Conservation (phyloP, 1,284 basidiomycete genomes). For the Peniophora sp. region DNA sequence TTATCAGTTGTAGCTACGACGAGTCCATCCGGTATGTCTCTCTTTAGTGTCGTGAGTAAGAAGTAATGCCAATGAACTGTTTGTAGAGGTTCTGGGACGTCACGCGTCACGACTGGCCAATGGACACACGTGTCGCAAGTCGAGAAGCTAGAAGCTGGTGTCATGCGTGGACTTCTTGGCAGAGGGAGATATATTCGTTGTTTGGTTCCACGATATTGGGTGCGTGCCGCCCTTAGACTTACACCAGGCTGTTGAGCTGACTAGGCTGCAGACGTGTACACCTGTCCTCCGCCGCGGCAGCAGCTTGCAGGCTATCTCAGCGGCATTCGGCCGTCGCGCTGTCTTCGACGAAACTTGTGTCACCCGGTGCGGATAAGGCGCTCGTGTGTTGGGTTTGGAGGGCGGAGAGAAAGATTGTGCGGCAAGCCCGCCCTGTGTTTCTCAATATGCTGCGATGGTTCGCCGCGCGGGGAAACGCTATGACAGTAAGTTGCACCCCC, state of each 20-base stretch:
- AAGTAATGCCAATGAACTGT: too few relatives aligned
- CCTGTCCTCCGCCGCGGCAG: constrained; percentile 73
- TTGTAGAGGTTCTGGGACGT: constrained; percentile 85
- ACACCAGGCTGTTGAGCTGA: constrained; percentile 5
- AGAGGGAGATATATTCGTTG: constrained; percentile 83
- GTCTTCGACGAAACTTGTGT: constrained; percentile 80
- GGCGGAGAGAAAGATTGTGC: constrained; percentile 77
- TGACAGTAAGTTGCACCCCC: constrained; percentile 60
- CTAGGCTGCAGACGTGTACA: constrained; percentile 60
- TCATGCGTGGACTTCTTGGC: constrained; percentile 85
- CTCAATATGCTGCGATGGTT: constrained; percentile 91
- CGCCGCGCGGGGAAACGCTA: constrained; percentile 81
- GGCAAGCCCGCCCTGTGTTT: constrained; percentile 61
- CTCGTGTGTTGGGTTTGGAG: constrained; percentile 92
- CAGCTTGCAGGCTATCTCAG: constrained; percentile 78
- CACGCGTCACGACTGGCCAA: constrained; percentile 66
- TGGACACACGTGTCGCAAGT: constrained; percentile 75
- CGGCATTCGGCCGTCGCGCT: constrained; percentile 84
- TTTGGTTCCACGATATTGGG: constrained; percentile 90
- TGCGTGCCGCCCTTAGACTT: constrained; percentile 29
- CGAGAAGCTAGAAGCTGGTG: constrained; percentile 82
- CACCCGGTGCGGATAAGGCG: constrained; percentile 82
- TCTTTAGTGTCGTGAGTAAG: too few relatives aligned
- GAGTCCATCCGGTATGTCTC: not conserved
- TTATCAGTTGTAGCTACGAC: not conserved